Evolutionary conservation across 73 alveolate genomes (phyloP), one percentile per base, ranked within the genome.

Genomic region (Stentor roeselii): DNA sequence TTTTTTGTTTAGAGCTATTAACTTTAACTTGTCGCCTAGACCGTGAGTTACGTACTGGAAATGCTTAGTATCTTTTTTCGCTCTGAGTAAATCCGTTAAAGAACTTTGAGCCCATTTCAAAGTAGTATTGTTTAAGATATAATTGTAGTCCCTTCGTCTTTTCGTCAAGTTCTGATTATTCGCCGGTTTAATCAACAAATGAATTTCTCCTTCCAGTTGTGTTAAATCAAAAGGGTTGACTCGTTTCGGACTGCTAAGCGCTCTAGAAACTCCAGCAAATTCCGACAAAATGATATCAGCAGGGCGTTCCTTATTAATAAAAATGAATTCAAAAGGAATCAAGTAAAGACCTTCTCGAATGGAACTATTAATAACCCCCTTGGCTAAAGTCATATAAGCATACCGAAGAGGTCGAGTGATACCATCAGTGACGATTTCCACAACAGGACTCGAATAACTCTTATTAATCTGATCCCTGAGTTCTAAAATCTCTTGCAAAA

Each of bases 271-370:
- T 3, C 94, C 97, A 2, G 97, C 86, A 59, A 89, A 92, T 50
- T 92, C 97, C 27, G 91, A 78, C 0, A 92, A 75, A 3, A 92
- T 78, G 2, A 89, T 82, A 3, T 89, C 80, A 32, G 37, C 80
- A 30, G 41, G 80, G 0, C 80, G 60, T 6, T 90, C 90, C 36
- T 82, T 74, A 15, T 78, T 75, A n/a, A 80, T 59, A 27, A 82
- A 67, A 42, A 83, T 89, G 42, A 74, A 89, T 75, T 92, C 97
- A 3, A 92, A 86, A n/a, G 97, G 92, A 3, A 90, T 90, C 39
- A 89, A 77, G 59, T 90, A 86, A 21, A 92, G 87, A 15, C 97
- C 97, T 59, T 90, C 97, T 61, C 82, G 88, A 4, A 86, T 78
- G 0, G 88, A 59, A 2, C 94, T 84, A 39, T 38, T 89, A 27